A percentile compares a stretch with the other conserved stretches of the same genome.
phyloP scores from a whole-genome alignment of 2,329 filamentous ascomycete genomes.

The Verticillium nubilum region DNA sequence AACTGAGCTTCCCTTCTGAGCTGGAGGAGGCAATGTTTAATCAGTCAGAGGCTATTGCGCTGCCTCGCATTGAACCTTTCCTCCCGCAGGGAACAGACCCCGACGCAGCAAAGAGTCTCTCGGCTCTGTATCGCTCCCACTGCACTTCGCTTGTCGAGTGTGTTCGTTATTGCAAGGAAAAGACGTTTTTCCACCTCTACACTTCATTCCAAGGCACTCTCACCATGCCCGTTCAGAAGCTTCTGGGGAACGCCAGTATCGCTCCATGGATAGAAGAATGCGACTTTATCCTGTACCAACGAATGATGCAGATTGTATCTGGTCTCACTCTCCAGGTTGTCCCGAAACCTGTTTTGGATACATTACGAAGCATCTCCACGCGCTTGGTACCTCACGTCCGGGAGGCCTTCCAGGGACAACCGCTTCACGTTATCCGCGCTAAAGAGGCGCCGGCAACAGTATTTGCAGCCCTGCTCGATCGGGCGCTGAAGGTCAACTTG shows the following conservation, averaged over 20 bases:
- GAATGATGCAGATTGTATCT: slow-evolving; percentile 89
- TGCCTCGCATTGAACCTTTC: slow-evolving; percentile 84
- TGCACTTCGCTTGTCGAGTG: slow-evolving; percentile 94
- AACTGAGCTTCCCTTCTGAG: slow-evolving; percentile 56
- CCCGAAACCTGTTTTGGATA: slow-evolving; percentile 80
- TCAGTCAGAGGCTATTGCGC: slow-evolving; percentile 64
- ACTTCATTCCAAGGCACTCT: slow-evolving; percentile 93
- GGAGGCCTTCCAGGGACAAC: slow-evolving; percentile 79
- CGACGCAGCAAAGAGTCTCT: slow-evolving; percentile 80
- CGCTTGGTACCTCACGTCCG: slow-evolving; percentile 75
- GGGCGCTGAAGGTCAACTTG: slow-evolving; percentile 85
- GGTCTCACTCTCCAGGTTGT: slow-evolving; percentile 88
- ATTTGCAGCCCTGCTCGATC: slow-evolving; percentile 80
- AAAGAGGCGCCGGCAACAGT: slow-evolving; percentile 84
- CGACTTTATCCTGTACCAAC: slow-evolving; percentile 93
- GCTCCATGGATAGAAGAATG: slow-evolving; percentile 93
- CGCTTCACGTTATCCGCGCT: slow-evolving; percentile 77
- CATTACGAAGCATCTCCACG: slow-evolving; percentile 80
- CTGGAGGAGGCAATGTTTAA: slow-evolving; percentile 46
- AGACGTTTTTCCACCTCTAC: slow-evolving; percentile 92
- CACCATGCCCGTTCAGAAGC: slow-evolving; percentile 92
- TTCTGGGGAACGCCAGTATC: slow-evolving; percentile 75
- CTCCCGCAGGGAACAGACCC: slow-evolving; percentile 76
- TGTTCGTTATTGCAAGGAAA: slow-evolving; percentile 93
- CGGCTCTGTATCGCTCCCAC: slow-evolving; percentile 86